Evolutionary conservation across 2,329 filamentous ascomycete species (phyloP), one percentile per base, ranked within the genome.

Genomic region (Alternaria panax): DNA sequence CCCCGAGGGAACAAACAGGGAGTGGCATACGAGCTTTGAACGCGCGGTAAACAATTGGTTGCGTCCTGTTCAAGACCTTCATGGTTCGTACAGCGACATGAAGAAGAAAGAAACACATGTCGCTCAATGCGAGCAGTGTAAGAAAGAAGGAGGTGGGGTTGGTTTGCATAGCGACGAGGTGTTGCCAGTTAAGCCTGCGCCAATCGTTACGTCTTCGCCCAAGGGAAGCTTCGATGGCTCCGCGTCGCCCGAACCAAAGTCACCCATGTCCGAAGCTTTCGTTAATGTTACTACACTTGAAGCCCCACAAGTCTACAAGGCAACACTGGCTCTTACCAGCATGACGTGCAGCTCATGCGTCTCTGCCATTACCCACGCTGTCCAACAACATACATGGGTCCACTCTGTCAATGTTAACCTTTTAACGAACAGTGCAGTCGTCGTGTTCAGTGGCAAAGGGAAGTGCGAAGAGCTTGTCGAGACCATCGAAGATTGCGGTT

Each of bases 261-360:
- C 58, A 14, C 60, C 66, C 14, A 24, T 46, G 5, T 56, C 60
- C 9, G 64, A 70, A 8, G 51, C 50, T 11, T 71, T 76, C 27
- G 51, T 73, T n/a, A 47, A 58, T 7, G 40, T 72, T 7, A 64
- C 72, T 20, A 18, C 58, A 1, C 16, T 55, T n/a, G 45, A 25
- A 9, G 11, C 45, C 7, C 18, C 59, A 9, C 32, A 24, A 8
- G 25, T 54, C 11, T 74, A 66, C 61, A 74, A 68, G 58, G 82
- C 79, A 5, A 81, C 81, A 4, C 74, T 85, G 52, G 80, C 81
- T n/a, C 81, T 87, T 32, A 79, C 79, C 25, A 85, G 86, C n/a
- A 88, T 88, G 86, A 87, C 85, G 2, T 87, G 86, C 69, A 84
- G 84, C 57, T 82, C 85, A 7, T 88, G 86, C 67, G 82, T 85